Conservation (phyloP, 257 asterid genomes). For the Ajuga chamaepitys region DNA sequence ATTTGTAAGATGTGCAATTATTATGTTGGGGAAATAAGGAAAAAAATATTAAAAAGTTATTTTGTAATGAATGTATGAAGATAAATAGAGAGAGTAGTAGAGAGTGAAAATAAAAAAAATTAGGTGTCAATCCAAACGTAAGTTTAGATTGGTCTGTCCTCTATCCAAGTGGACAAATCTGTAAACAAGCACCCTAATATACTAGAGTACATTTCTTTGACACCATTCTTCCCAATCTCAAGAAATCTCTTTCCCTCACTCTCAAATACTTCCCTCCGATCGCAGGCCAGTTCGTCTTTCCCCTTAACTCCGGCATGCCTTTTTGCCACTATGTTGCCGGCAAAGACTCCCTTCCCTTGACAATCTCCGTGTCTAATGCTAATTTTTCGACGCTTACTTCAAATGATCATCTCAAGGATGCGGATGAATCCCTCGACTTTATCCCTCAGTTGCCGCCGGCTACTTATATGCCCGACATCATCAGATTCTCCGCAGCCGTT, state of each 20-base stretch:
- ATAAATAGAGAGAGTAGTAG: too few species aligned
- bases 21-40: too few species aligned
- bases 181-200: too few species aligned
- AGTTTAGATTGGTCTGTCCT: too few species aligned
- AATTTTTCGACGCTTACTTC: neutral
- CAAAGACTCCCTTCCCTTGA: neutral
- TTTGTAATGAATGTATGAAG: too few species aligned
- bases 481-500: neutral
- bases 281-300: neutral
- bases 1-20: too few species aligned
- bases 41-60: too few species aligned
- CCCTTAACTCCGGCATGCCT: neutral
- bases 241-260: constrained; percentile 1
- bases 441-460: neutral
- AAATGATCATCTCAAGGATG: neutral
- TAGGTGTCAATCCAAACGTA: too few species aligned
- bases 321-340: neutral
- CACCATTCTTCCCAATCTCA: neutral
- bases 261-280: neutral
- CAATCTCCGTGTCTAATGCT: neutral
- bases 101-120: too few species aligned
- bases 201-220: neutral
- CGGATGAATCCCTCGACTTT: neutral
- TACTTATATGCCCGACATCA: neutral
- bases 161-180: too few species aligned